Evolutionary conservation across 768 basidiomycete genomes (phyloP).

Genomic region (Suillus placidus): DNA sequence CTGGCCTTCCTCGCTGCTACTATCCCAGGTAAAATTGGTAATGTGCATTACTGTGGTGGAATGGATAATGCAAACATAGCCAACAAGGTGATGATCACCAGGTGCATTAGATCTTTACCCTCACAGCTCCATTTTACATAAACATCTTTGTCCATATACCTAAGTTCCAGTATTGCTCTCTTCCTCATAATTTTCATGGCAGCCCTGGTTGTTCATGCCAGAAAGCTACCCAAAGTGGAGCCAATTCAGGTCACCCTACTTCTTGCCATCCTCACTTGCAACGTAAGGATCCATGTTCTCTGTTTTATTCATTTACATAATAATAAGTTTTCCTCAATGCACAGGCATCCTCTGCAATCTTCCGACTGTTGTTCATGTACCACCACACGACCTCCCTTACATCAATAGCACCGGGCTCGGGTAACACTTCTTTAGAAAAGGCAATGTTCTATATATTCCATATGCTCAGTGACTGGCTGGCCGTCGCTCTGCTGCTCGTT

Average conservation of each 20-base stretch:
- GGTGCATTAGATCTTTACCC: conserved; percentile 22
- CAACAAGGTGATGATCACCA: conserved; percentile 22
- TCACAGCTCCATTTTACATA: not conserved
- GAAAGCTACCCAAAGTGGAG: conserved; percentile 30
- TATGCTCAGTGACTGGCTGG: conserved; percentile 47
- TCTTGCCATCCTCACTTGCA: conserved; percentile 26
- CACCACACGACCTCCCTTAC: conserved; percentile 37
- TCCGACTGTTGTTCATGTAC: conserved; percentile 45
- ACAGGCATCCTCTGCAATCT: conserved; percentile 35
- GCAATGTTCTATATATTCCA: conserved; percentile 48
- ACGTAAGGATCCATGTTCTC: conserved; percentile 31
- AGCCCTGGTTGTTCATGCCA: conserved; percentile 26
- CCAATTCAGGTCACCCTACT: conserved; percentile 25
- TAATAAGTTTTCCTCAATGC: not conserved
- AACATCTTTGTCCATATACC: conserved; percentile 23
- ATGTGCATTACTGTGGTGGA: conserved; percentile 23
- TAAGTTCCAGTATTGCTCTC: conserved; percentile 31
- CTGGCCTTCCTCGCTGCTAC: conserved; percentile 35
- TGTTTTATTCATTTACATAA: not conserved
- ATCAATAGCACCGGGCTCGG: conserved; percentile 31
- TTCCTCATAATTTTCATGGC: conserved; percentile 24
- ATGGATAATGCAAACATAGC: conserved; percentile 20
- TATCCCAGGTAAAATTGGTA: conserved; percentile 36
- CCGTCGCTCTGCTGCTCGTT: conserved; percentile 31
- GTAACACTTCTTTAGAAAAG: conserved; percentile 41